phyloP scores from a whole-genome alignment of 306 rosid genomes.

The Vicia sativa region DNA sequence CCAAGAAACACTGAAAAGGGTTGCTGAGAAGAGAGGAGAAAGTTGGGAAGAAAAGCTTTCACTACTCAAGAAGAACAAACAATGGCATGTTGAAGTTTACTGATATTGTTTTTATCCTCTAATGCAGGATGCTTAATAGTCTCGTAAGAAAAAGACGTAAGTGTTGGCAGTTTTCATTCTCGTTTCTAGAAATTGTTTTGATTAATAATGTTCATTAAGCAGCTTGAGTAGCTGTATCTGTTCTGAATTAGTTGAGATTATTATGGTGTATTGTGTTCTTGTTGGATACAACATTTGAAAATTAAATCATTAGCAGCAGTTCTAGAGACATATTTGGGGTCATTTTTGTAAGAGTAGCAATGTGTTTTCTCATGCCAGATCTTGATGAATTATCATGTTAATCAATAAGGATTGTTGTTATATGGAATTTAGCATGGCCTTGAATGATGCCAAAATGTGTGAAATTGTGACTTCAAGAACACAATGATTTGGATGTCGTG shows the following conservation, averaged over 20 bases:
- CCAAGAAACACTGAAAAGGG: conserved; percentile 89
- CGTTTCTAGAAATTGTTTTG: conserved; percentile 25
- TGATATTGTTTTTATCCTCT: conserved; percentile 40
- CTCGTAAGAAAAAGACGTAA: not conserved
- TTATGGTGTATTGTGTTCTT: conserved; percentile 27
- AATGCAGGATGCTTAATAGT: not conserved
- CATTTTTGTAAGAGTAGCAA: not conserved
- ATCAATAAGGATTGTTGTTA: not conserved
- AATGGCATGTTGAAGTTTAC: conserved; percentile 99
- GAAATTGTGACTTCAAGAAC: too few species aligned
- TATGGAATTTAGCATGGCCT: not conserved
- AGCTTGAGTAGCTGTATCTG: conserved; percentile 35
- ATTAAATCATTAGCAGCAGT: conserved; percentile 15
- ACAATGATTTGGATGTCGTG: too few species aligned
- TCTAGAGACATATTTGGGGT: conserved; percentile 9
- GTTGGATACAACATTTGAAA: conserved; percentile 36
- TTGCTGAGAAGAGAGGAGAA: conserved; percentile 87
- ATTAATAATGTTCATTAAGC: conserved; percentile 40
- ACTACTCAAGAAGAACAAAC: conserved; percentile 91
- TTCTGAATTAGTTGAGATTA: conserved; percentile 43
- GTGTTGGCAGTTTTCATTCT: not conserved
- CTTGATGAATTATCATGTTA: conserved; percentile 12
- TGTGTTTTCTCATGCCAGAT: conserved; percentile 13
- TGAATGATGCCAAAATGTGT: not conserved
- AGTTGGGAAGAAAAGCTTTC: conserved; percentile 93